phyloP scores from a whole-genome alignment of 768 basidiomycete genomes.

The Trametes elegans region DNA sequence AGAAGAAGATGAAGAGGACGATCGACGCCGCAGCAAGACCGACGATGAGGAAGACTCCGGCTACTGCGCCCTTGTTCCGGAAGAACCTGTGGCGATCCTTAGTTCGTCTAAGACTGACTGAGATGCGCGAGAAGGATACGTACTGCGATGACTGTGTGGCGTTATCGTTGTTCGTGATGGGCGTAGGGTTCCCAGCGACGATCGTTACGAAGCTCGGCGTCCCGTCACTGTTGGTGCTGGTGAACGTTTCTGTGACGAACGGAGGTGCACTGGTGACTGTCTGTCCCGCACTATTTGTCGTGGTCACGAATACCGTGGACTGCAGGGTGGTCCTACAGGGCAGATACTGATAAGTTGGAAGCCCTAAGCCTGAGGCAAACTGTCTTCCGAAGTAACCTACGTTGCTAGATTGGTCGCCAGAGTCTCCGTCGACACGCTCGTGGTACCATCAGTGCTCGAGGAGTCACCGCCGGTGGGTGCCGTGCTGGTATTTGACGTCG shows the following conservation, averaged over 20 bases:
- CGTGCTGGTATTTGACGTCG: not conserved
- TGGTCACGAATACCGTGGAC: slow-evolving; percentile 53
- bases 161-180: slow-evolving; percentile 39
- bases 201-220: slow-evolving; percentile 56
- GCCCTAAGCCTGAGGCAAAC: not conserved
- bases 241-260: slow-evolving; percentile 53
- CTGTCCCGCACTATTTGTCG: slow-evolving; percentile 56
- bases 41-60: slow-evolving; percentile 87
- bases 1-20: slow-evolving; percentile 68
- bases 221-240: slow-evolving; percentile 55
- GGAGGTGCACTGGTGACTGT: slow-evolving; percentile 51
- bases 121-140: slow-evolving; percentile 25
- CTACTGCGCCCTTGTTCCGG: slow-evolving; percentile 83
- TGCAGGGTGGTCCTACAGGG: slow-evolving; percentile 58
- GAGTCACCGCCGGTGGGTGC: not conserved
- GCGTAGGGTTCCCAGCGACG: slow-evolving; percentile 68
- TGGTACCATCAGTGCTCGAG: not conserved
- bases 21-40: slow-evolving; percentile 76
- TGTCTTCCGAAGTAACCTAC: not conserved
- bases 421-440: not conserved
- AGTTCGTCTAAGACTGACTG: not conserved
- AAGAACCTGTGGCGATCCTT: slow-evolving; percentile 64
- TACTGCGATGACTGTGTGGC: slow-evolving; percentile 52
- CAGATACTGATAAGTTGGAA: not conserved
- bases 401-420: slow-evolving; percentile 2